Base-by-base conservation (phyloP, 805 yeast genomes). In the Candida bentonensis region DNA sequence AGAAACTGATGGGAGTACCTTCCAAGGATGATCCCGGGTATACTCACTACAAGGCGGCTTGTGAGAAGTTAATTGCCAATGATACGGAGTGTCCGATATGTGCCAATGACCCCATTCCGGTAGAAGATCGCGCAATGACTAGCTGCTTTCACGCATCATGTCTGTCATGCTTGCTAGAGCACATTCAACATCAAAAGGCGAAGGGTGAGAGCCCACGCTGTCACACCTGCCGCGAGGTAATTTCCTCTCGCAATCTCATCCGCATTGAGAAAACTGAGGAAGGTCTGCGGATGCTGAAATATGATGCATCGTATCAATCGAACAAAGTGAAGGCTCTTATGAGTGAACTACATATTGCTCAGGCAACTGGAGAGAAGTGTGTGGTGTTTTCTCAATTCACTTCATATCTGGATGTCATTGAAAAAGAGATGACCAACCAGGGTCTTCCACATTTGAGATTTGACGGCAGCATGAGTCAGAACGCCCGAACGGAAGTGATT, bases 381-480 rank as follows among this genome's bases (percentile, higher is more conserved):
- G 87, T 89, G 42, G 88, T 89, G 0, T 89, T 89, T 56, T 86
- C 96, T 1, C 96, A 89, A 53, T 88, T 88, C 54, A 82, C 95
- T 0, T 72, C 84, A 0, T 89, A 77, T 54, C 59, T 88, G 47
- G 95, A 86, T 58, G 64, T 85, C 7, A 74, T 88, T 44, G 81
- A 82, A 52, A 58, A 56, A 17, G 92, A 80, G 50, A 59, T 88
- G 2, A 62, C 63, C 3, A 61, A 60, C 2, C 61, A 65, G 4
- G 78, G 76, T 1, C 72, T 82, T 46, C 60, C 62, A 0, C 72
- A 79, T 2, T 70, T 73, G 45, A 79, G 87, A 50, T 85, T 89
- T 54, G 96, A 88, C 58, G 97, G 97, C 3, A 67, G 89, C 21
- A 61, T 88, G 49, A 69, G 70, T 22, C 66, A 82, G 65, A 73